A percentile compares a stretch with the other conserved stretches of the same genome.
phyloP scores from a whole-genome alignment of 495 filamentous ascomycete genomes.

The Tuber borchii region DNA sequence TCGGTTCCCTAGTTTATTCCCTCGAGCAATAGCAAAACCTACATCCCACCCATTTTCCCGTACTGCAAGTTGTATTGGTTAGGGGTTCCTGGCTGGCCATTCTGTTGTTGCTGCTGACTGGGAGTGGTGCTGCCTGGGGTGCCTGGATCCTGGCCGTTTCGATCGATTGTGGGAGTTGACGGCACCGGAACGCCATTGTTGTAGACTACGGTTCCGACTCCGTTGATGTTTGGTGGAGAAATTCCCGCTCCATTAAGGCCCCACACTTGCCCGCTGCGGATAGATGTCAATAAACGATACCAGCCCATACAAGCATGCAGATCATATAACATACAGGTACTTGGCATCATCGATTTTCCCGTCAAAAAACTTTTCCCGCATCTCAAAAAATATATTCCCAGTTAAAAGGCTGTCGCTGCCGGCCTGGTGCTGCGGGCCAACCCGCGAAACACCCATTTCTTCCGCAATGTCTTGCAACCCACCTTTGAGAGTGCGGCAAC shows the following conservation, averaged over 20 bases:
- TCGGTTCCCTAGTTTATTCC: background rate
- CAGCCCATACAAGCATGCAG: background rate
- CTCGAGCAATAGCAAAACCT: background rate
- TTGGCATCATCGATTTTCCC: constrained; percentile 62
- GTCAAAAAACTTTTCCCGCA: constrained; percentile 76
- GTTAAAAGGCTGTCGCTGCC: constrained; percentile 88
- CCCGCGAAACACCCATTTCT: constrained; percentile 75
- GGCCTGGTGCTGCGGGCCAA: constrained; percentile 80
- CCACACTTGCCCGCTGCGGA: constrained; percentile 40
- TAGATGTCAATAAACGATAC: background rate
- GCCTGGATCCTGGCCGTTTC: constrained; percentile 23
- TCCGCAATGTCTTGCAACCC: constrained; percentile 91
- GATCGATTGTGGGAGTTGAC: constrained; percentile 28
- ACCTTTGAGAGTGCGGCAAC: constrained; percentile 53
- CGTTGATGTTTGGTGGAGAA: constrained; percentile 35
- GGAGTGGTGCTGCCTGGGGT: constrained; percentile 35
- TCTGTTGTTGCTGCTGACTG: constrained; percentile 18
- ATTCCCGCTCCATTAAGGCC: constrained; percentile 40
- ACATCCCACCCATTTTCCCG: constrained; percentile 39
- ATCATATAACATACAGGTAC: constrained; percentile 33
- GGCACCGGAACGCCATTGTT: constrained; percentile 35
- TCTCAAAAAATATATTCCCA: constrained; percentile 85
- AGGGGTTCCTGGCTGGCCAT: constrained; percentile 25
- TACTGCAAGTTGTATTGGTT: constrained; percentile 26
- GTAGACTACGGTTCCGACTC: constrained; percentile 36